Evolutionary conservation across 108 stramenopile genomes (phyloP).

Genomic region (Skeletonema grethae): DNA sequence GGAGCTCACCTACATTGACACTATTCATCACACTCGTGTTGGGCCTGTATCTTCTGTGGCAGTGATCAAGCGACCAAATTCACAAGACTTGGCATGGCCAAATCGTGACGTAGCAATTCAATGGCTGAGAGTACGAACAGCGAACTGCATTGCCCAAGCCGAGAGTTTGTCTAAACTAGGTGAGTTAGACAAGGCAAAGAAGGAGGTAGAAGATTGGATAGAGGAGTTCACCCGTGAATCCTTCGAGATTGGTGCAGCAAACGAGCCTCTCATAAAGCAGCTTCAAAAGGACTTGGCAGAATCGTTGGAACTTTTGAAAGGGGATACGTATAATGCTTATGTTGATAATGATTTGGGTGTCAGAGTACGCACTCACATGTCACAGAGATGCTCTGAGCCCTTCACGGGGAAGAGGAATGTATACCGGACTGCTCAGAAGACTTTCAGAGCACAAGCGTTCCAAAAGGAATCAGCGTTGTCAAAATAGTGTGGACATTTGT

Average conservation of each 20-base stretch:
- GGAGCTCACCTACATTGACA: slow-evolving; percentile 36
- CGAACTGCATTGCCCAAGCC: slow-evolving; percentile 21
- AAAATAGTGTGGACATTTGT: neutral
- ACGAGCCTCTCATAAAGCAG: slow-evolving; percentile 26
- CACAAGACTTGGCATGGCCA: slow-evolving; percentile 26
- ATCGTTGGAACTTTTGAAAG: slow-evolving; percentile 31
- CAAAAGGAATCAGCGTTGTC: neutral
- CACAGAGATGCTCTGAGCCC: slow-evolving; percentile 1
- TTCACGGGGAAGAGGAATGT: neutral
- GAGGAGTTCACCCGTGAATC: slow-evolving; percentile 27
- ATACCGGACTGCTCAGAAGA: slow-evolving; percentile 1
- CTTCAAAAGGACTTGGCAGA: slow-evolving; percentile 18
- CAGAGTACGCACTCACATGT: slow-evolving; percentile 24
- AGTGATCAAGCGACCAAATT: slow-evolving; percentile 33
- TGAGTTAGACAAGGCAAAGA: slow-evolving; percentile 31
- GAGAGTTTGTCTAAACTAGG: slow-evolving; percentile 28
- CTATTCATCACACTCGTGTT: slow-evolving; percentile 31
- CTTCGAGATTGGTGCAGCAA: slow-evolving; percentile 32
- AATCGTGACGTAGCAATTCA: slow-evolving; percentile 42
- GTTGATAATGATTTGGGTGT: slow-evolving; percentile 41
- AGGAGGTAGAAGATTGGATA: slow-evolving; percentile 24
- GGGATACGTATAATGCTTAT: slow-evolving; percentile 26
- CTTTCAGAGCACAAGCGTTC: slow-evolving; percentile 1
- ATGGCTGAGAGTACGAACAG: slow-evolving; percentile 46
- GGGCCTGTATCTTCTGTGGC: slow-evolving; percentile 27